Base-by-base conservation (phyloP, 495 filamentous ascomycete genomes). In the Cryomyces minteri region DNA sequence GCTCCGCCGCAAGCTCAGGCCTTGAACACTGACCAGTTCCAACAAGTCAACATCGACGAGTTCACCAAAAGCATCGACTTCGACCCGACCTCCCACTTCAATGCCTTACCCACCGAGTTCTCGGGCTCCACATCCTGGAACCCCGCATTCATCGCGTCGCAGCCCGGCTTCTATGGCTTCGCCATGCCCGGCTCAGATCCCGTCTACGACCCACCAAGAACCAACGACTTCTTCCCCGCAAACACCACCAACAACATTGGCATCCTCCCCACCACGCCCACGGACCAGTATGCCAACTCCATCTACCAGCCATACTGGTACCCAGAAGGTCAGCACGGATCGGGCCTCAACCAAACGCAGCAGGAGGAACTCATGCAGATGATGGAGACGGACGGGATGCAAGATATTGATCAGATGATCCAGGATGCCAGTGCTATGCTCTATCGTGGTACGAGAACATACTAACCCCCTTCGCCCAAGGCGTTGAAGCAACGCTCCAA, bases 351-450 rank as follows among this genome's bases (percentile, higher is more conserved):
- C 33, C 53, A 56, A 12, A 47, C 51, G 31, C 61, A 67, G 43
- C 62, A 65, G 41, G 46, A 57, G 43, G 59, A 65, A 48, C 51
- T 67, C n/a, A 59, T 67, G 53, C 54, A 60, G 8, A 49, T 12
- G 7, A 53, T 67, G 31, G 60, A 64, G 46, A 60, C 57, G 0
- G 50, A 56, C 29, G 62, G 60, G 11, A 46, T 47, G 6, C 37
- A 43, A 5, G 47, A 56, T 31, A 50, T 62, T 14, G 56, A 58
- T 10, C 47, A 36, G 11, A 55, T 55, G 51, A 59, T 61, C 18
- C 18, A 25, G 18, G 18, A 25, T 25, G 2, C 18, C 2, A 25
- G 18, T 25, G 18, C 18, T 25, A 25, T 25, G 18, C 18, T 25
- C 18, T 25, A 25, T 25, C 18, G 18, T 25, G 18, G 18, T 25